Evolutionary conservation across 2,329 filamentous ascomycete species (phyloP), one percentile per base, ranked within the genome.

Genomic region (Alternaria solani): DNA sequence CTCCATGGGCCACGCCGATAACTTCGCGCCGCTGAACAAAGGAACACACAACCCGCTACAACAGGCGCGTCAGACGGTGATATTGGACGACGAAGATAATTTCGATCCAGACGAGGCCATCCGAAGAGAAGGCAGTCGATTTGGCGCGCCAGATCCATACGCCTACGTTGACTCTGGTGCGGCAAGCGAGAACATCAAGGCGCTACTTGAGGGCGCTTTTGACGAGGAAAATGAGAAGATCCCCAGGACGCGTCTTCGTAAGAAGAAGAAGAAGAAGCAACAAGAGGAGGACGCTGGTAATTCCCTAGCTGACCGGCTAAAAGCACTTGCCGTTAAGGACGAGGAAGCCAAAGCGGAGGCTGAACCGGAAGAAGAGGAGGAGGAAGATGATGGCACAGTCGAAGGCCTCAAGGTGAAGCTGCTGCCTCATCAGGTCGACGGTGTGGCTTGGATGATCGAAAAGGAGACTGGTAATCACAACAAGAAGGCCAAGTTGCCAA

Each of bases 371-470:
- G 80, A 82, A 4, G 81, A 81, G 1, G 73, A 77, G 2, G 82
- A 84, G 6, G 82, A 82, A 2, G 82, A 83, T 52, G 89, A 89
- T 73, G 89, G 85, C 51, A 86, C 81, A 62, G 83, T 97, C 0
- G 89, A 93, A 55, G 95, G 94, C 1, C 85, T 99, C 62, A 91
- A 90, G 57, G 92, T 98, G 61, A 94, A 91, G 72, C 85, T 99
- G 2, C 85, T 99, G 0, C 94, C 94, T 5, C 95, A 99, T 80
- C 95, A 99, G 79, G 88, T 97, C 14, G 92, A 97, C 57, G 95
- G 95, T 70, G 90, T 98, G 1, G 88, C 90, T 57, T 99, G 95
- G 94, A 97, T 99, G 93, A 90, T 87, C 57, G 91, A 94, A 60
- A 93, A 96, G 71, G 95, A 99, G 80, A 89, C 93, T 11, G 94